These are phyloP conservation scores for Phlebiopsis gigantea DNA, from an alignment of 768 basidiomycete genomes.

Conservation along the genomic window DNA sequence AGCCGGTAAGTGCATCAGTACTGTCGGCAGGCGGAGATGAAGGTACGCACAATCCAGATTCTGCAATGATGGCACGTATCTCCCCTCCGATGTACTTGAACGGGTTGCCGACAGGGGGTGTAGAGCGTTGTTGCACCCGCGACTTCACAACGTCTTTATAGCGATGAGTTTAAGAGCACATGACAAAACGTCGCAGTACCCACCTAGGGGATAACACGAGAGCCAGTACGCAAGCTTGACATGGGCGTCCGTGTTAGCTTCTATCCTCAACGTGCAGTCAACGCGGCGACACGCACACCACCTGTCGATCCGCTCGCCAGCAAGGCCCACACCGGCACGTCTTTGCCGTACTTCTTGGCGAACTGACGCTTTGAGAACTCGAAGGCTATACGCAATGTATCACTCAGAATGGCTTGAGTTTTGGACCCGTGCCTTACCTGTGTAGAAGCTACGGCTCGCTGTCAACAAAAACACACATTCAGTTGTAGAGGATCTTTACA, in stretches of 20 bases:
- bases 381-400: conserved; percentile 54
- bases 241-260: neutral
- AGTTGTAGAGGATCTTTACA: conserved; percentile 20
- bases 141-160: conserved; percentile 83
- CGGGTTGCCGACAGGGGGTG: conserved; percentile 69
- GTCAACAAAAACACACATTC: neutral
- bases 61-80: conserved; percentile 56
- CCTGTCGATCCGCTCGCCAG: conserved; percentile 80
- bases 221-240: conserved; percentile 86
- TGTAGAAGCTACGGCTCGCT: conserved; percentile 52
- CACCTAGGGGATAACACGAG: conserved; percentile 84
- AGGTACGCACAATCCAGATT: conserved; percentile 64
- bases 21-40: neutral
- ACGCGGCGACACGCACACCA: conserved; percentile 46
- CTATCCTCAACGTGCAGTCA: neutral
- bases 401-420: too few relatives aligned
- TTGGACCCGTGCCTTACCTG: conserved; percentile 34
- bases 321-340: conserved; percentile 81
- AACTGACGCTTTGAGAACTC: conserved; percentile 87
- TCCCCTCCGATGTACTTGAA: conserved; percentile 74
- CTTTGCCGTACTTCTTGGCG: conserved; percentile 50
- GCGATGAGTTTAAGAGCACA: neutral
- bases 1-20: neutral
- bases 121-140: conserved; percentile 72
- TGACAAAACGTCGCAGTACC: neutral